Percentiles rank a stretch among this genome's conserved stretches.
Conservation (phyloP, 768 basidiomycete genomes). For the Macrolepiota dolichaula region DNA sequence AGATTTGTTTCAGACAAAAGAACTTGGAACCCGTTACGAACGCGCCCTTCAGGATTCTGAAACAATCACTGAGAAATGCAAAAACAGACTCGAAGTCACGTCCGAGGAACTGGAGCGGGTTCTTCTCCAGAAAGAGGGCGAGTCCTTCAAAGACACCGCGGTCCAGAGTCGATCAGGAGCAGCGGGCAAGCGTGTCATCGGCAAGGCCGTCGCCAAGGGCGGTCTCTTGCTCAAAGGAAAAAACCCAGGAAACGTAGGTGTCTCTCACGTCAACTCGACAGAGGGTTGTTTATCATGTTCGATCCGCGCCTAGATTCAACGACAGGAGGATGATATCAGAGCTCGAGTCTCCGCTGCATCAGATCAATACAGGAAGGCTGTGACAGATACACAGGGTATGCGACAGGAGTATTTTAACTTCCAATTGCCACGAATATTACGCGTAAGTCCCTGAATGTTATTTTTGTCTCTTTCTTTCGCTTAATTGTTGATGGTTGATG, state of each 20-base stretch:
- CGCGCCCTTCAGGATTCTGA: slow-evolving; percentile 87
- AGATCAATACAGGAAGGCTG: slow-evolving; percentile 87
- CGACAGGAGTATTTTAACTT: slow-evolving; percentile 98
- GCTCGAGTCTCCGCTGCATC: slow-evolving; percentile 80
- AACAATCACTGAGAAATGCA: slow-evolving; percentile 81
- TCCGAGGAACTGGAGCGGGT: slow-evolving; percentile 95
- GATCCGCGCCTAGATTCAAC: slow-evolving; percentile 56
- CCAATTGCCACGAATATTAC: slow-evolving; percentile 88
- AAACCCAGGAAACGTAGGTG: slow-evolving; percentile 79
- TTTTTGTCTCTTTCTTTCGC: not conserved
- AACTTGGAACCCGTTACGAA: slow-evolving; percentile 86
- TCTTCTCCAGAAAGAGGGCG: slow-evolving; percentile 92
- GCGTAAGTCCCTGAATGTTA: slow-evolving; percentile 53
- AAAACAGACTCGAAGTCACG: slow-evolving; percentile 78
- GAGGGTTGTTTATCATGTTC: not conserved
- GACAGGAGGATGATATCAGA: slow-evolving; percentile 94
- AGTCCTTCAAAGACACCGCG: slow-evolving; percentile 79
- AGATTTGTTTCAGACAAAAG: slow-evolving; percentile 66
- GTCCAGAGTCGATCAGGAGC: slow-evolving; percentile 60
- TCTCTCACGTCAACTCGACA: not conserved
- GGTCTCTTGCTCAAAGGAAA: slow-evolving; percentile 88
- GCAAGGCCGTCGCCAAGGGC: slow-evolving; percentile 90
- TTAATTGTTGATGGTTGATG: slow-evolving; percentile 1
- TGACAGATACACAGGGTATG: slow-evolving; percentile 84
- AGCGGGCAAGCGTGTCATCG: slow-evolving; percentile 78